Conservation (phyloP, 1,284 basidiomycete species). For the Cutaneotrichosporon mucoides region DNA sequence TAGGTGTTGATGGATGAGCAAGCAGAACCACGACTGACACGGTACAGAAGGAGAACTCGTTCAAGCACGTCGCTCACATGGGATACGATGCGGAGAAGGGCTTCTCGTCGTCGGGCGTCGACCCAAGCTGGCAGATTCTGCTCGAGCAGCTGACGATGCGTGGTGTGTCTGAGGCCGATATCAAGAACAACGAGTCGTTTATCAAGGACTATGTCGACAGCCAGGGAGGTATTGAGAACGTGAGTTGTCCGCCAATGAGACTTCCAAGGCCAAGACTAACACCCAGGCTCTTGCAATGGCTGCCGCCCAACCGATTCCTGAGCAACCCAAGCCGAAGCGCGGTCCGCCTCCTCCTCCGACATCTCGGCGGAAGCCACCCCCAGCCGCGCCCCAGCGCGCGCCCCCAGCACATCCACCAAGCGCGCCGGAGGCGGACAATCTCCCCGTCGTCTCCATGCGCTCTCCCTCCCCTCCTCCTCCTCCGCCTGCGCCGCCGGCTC, state of each 20-base stretch:
- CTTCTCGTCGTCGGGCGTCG: conserved; percentile 82
- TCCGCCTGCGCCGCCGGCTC: conserved; percentile 13
- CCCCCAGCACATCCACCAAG: conserved; percentile 49
- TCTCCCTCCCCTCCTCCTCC: conserved; percentile 36
- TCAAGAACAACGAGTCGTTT: conserved; percentile 77
- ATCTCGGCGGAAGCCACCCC: conserved; percentile 47
- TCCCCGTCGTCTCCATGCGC: not conserved
- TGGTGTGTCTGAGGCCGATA: conserved; percentile 63
- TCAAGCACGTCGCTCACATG: conserved; percentile 92
- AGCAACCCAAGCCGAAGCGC: conserved; percentile 2
- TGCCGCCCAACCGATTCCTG: not conserved
- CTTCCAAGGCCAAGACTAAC: not conserved
- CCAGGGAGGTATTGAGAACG: conserved; percentile 49
- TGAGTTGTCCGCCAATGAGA: not conserved
- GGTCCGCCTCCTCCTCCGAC: conserved; percentile 44
- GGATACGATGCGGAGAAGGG: conserved; percentile 83
- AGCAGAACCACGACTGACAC: no score
- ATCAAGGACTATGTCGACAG: conserved; percentile 78
- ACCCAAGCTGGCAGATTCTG: conserved; percentile 82
- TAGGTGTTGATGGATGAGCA: conserved; percentile 24
- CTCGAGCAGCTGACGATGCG: conserved; percentile 66
- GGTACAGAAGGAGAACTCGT: conserved; percentile 59
- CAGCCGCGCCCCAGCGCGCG: conserved; percentile 48
- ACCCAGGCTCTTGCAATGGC: conserved; percentile 6
- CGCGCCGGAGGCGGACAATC: conserved; percentile 21